Evolutionary conservation across 1,284 basidiomycete species (phyloP), one percentile per base, ranked within the genome.

Genomic region (Tremellales sp.): DNA sequence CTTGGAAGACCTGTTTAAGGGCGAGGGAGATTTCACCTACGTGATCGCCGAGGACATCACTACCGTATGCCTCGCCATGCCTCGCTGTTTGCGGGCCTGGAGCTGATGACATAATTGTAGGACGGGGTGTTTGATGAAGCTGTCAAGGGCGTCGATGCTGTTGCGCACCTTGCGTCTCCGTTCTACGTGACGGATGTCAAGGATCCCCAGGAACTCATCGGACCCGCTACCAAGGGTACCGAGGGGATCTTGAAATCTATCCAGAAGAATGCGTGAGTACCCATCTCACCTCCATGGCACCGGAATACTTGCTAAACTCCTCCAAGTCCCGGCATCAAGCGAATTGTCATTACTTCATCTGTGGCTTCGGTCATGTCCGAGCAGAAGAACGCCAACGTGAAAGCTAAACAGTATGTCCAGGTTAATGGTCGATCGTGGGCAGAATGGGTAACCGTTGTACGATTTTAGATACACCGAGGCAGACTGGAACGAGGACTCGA

Each of bases 401-500:
- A 48, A 1, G 40, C 48, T 2, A 29, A 31, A 1, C 47, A 47
- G 5, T 35, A 51, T n/a, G 39, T 37, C n/a, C n/a, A n/a, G n/a
- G 41, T 51, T 25, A 33, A 45, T 42, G 7, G 13, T 22, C 32
- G 29, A 32, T 10, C 29, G n/a, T 10, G 10, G 21, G 21, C 5
- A 19, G 14, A 2, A 19, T 12, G 7, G 42, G 33, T 24, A 45
- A 53, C n/a, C n/a, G n/a, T n/a, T n/a, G n/a, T n/a, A n/a, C n/a
- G n/a, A n/a, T 32, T 36, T 21, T 37, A 60, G 55, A 28, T 67
- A 62, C 57, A 65, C 64, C 37, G 67, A 70, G 48, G 49, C 57
- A n/a, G 78, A 85, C 64, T 89, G 86, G 86, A 86, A 88, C 72
- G 65, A 79, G 7, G 72, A 75, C 32, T 75, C 78, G 3, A 66